These are phyloP conservation scores for Pestalotiopsis sp. DNA, from an alignment of 2,329 filamentous ascomycete genomes.

Conservation along the genomic window DNA sequence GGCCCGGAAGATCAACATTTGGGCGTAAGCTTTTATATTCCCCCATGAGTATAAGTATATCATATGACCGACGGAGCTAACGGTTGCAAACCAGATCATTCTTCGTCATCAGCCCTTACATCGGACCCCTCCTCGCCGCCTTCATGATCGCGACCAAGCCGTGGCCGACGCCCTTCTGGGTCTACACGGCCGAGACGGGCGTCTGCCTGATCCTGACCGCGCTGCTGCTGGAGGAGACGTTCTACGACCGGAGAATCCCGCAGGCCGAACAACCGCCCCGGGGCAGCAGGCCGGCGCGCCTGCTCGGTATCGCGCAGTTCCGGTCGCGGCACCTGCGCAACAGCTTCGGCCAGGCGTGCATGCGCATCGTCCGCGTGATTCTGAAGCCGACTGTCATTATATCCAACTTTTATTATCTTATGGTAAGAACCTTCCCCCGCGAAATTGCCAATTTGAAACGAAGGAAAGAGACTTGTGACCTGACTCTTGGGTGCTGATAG, in stretches of 20 bases:
- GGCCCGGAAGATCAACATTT: conserved; percentile 52
- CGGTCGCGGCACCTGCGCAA: conserved; percentile 39
- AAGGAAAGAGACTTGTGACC: too few relatives aligned
- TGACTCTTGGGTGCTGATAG: too few relatives aligned
- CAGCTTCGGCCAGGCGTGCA: conserved; percentile 41
- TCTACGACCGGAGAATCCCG: conserved; percentile 48
- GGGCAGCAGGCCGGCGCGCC: conserved; percentile 30
- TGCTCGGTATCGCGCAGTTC: conserved; percentile 37
- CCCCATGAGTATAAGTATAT: too few relatives aligned
- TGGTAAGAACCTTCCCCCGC: too few relatives aligned
- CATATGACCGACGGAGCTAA: too few relatives aligned
- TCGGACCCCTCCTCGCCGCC: conserved; percentile 47
- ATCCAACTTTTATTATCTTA: conserved; percentile 37
- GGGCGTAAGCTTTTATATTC: conserved; percentile 46
- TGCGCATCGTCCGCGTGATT: conserved; percentile 41
- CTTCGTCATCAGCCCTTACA: conserved; percentile 45
- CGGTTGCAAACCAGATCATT: conserved; percentile 29
- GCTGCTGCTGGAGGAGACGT: conserved; percentile 50
- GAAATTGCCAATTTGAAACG: too few relatives aligned
- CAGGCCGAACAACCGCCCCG: conserved; percentile 36
- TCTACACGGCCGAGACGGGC: conserved; percentile 44
- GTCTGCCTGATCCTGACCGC: conserved; percentile 41
- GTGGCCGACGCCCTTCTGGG: conserved; percentile 52
- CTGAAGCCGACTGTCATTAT: conserved; percentile 42
- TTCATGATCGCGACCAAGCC: conserved; percentile 50